A percentile compares a stretch with the other conserved stretches of the same genome.
Evolutionary conservation across 768 basidiomycete species (phyloP).

Genomic region (Vararia minispora): DNA sequence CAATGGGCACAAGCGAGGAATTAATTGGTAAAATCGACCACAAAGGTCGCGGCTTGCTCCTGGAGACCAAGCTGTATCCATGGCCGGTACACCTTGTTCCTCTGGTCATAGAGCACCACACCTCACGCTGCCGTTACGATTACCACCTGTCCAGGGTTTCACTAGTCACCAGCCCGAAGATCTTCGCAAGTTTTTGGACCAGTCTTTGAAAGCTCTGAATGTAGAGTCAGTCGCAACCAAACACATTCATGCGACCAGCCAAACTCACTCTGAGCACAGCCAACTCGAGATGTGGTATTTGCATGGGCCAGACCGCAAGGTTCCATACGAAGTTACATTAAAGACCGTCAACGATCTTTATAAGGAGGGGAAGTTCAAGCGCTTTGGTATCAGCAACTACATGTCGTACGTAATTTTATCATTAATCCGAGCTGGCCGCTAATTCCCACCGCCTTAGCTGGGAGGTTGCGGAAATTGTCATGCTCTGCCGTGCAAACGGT

Average conservation of each 20-base stretch:
- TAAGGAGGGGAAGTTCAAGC: slow-evolving; percentile 41
- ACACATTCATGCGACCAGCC: slow-evolving; percentile 4
- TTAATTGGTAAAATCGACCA: slow-evolving; percentile 40
- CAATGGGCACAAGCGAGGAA: slow-evolving; percentile 23
- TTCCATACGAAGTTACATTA: slow-evolving; percentile 35
- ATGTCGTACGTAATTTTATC: slow-evolving; percentile 22
- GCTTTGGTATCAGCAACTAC: slow-evolving; percentile 35
- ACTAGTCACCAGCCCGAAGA: slow-evolving; percentile 10
- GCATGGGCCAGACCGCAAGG: slow-evolving; percentile 33
- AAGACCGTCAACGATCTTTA: slow-evolving; percentile 35
- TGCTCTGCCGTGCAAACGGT: slow-evolving; percentile 28
- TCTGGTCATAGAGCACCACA: too few relatives aligned
- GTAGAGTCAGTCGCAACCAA: slow-evolving; percentile 27
- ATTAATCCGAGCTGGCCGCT: slow-evolving; percentile 3
- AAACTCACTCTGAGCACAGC: slow-evolving; percentile 5
- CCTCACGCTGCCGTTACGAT: too few relatives aligned
- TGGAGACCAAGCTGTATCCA: slow-evolving; percentile 54
- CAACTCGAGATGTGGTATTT: slow-evolving; percentile 36
- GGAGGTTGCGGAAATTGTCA: slow-evolving; percentile 35
- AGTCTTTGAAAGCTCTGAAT: slow-evolving; percentile 32
- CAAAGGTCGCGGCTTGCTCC: slow-evolving; percentile 36
- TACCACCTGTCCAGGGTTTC: too few relatives aligned
- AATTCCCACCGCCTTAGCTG: slow-evolving; percentile 15
- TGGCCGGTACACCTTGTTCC: slow-evolving; percentile 15
- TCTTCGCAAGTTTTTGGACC: slow-evolving; percentile 23